Evolutionary conservation across 371 early-diverging fungal species (phyloP), one percentile per base, ranked within the genome.

Genomic region (Funneliformis caledonium): DNA sequence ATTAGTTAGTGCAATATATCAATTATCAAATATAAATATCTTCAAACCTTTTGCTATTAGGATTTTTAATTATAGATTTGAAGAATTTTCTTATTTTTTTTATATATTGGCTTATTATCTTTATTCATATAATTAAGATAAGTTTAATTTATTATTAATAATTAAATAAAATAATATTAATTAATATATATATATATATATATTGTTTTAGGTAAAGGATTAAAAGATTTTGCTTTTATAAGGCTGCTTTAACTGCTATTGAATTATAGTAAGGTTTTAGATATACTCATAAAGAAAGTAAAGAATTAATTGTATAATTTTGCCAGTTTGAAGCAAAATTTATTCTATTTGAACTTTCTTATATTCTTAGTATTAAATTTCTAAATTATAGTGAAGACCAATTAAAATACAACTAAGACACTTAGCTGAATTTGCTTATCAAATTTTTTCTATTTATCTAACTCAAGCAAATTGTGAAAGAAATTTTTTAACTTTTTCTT

Each of bases 41-140:
- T n/a, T n/a, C n/a, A n/a, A n/a, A n/a, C n/a, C n/a, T n/a, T n/a
- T n/a, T n/a, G n/a, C n/a, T n/a, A n/a, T n/a, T n/a, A n/a, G n/a
- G n/a, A n/a, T n/a, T n/a, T n/a, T n/a, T n/a, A n/a, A n/a, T n/a
- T n/a, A n/a, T n/a, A n/a, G n/a, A n/a, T n/a, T n/a, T n/a, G n/a
- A n/a, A n/a, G n/a, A n/a, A n/a, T n/a, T n/a, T n/a, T n/a, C n/a
- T 5, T 22, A 62, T 62, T 22, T 8, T 26, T 22, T 62, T 62
- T 62, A 62, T 62, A 62, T 62, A n/a, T 62, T 62, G 62, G 31
- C 62, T 26, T 62, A 62, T 12, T 62, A 19, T 19, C n/a, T 62
- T 62, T 7, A 62, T 62, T 2, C 31, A 62, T 7, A 62, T n/a
- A n/a, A 62, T 62, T 9, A 31, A 62, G n/a, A 2, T 62, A 19